Percentiles rank a stretch among this genome's conserved stretches.
Evolutionary conservation across 345 rosid species (phyloP).

Genomic region (Sisymbrium altissimum): DNA sequence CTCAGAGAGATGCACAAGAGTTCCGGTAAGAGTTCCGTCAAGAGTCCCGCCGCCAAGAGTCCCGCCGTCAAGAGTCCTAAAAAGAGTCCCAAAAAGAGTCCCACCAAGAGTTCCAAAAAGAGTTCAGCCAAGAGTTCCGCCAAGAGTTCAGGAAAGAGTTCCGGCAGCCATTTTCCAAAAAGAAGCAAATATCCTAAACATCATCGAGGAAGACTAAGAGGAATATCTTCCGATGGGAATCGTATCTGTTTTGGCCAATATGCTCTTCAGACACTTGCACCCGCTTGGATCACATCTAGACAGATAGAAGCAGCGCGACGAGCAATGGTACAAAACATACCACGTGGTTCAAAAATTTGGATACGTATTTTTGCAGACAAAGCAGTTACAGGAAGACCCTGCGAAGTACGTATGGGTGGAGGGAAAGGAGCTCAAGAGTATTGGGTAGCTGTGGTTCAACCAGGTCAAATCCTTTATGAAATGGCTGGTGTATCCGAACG

Average conservation of each 20-base stretch:
- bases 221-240: slow-evolving; percentile 2
- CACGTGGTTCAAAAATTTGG: neutral
- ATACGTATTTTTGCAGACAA: neutral
- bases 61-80: neutral
- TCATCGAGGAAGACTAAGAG: slow-evolving; percentile 21
- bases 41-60: neutral
- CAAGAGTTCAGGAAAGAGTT: neutral
- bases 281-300: slow-evolving; percentile 20
- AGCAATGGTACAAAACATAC: neutral
- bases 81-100: neutral
- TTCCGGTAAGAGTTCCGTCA: neutral
- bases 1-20: slow-evolving; percentile 68
- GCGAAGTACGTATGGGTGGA: neutral
- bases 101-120: neutral
- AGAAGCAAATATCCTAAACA: neutral
- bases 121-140: neutral
- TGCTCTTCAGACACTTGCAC: slow-evolving; percentile 20
- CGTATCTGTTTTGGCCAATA: slow-evolving; percentile 7
- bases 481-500: neutral
- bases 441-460: neutral
- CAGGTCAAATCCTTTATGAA: neutral
- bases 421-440: neutral
- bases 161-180: neutral
- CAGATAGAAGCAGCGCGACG: slow-evolving; percentile 14
- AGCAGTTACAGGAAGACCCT: neutral